phyloP scores from a whole-genome alignment of 768 basidiomycete species.

The Mycena crocata region DNA sequence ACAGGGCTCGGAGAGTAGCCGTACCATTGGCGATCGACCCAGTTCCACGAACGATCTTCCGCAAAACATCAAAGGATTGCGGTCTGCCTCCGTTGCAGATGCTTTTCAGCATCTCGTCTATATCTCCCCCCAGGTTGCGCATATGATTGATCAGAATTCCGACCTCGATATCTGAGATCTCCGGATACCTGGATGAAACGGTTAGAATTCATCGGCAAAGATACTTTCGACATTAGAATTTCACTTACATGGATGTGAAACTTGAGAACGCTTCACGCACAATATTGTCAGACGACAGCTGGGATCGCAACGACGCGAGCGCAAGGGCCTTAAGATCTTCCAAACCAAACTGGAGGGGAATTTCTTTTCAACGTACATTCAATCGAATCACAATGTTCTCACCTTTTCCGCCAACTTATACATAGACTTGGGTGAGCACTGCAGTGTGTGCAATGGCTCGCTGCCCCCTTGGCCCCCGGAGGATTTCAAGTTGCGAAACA shows the following conservation, averaged over 20 bases:
- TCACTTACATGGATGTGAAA: conserved; percentile 25
- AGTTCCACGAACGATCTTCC: conserved; percentile 2
- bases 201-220: neutral
- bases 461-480: neutral
- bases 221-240: neutral
- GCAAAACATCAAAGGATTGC: conserved; percentile 7
- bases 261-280: conserved; percentile 20
- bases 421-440: conserved; percentile 30
- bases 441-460: neutral
- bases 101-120: neutral
- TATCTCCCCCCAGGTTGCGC: neutral
- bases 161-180: conserved; percentile 17
- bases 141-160: conserved; percentile 2
- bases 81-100: neutral
- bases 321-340: conserved; percentile 12
- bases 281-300: conserved; percentile 12
- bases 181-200: conserved; percentile 3
- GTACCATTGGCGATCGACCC: too few relatives aligned
- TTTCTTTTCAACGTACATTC: neutral
- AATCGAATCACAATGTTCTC: neutral
- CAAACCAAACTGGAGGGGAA: conserved; percentile 9
- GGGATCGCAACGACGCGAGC: conserved; percentile 3
- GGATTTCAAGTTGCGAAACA: conserved; percentile 10
- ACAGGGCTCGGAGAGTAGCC: too few relatives aligned
- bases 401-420: conserved; percentile 25